Conservation (phyloP, 129 eudicot species). For the Helianthus annuus region HanXRQr2.0-SUNRISE NC_035435.2:146883556-146884055, state of each 20-base stretch:
- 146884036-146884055: neutral
- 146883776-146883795: neutral
- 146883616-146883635: conserved; percentile 74
- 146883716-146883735: neutral
- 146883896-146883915: neutral
- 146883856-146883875: neutral
- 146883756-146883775: neutral
- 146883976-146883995: neutral
- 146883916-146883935: neutral
- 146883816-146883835: conserved; percentile 24
- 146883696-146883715: conserved; percentile 4
- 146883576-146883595: conserved; percentile 74
- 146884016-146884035: neutral
- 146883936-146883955: no score
- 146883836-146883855: neutral
- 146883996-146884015: neutral
- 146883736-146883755: conserved; percentile 3
- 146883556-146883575: conserved; percentile 81
- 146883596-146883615: conserved; percentile 69
- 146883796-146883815: conserved; percentile 7
- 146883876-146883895: no score
- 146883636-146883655: conserved; percentile 68
- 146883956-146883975: no score
- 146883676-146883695: conserved; percentile 51
- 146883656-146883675: conserved; percentile 76